A percentile compares a stretch with the other conserved stretches of the same genome.
Conservation (phyloP, 768 basidiomycete genomes). For the Suillus sp. region DNA sequence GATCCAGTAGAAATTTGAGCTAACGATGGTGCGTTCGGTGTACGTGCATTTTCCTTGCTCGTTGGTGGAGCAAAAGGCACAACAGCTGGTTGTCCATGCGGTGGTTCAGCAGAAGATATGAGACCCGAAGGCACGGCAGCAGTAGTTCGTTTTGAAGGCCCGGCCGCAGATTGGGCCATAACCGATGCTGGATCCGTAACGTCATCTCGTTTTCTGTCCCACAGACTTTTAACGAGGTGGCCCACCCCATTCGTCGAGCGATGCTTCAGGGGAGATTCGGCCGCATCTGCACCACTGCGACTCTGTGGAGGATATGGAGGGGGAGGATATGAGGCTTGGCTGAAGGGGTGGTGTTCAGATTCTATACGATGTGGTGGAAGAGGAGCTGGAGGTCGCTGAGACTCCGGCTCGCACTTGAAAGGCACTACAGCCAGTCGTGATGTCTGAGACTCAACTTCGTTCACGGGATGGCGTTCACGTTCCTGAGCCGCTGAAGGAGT, state of each 20-base stretch:
- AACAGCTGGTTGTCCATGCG: background rate
- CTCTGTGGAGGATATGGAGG: background rate
- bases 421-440: background rate
- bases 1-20: background rate
- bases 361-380: background rate
- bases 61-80: background rate
- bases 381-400: background rate
- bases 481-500: background rate
- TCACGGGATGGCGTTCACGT: background rate
- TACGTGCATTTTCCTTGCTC: background rate
- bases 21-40: background rate
- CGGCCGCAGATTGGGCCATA: background rate
- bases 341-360: conserved; percentile 14
- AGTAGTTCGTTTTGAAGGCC: background rate
- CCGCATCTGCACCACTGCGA: background rate
- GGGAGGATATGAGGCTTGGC: conserved; percentile 8
- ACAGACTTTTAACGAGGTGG: background rate
- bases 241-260: background rate
- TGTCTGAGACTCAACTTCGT: background rate
- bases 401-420: background rate
- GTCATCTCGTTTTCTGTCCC: background rate
- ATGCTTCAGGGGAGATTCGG: conserved; percentile 8
- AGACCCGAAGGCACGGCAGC: background rate
- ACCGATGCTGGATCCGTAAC: background rate
- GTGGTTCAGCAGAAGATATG: no score